Evolutionary conservation across 2,329 filamentous ascomycete species (phyloP).

Genomic region (Metarhizium robertsii): DNA sequence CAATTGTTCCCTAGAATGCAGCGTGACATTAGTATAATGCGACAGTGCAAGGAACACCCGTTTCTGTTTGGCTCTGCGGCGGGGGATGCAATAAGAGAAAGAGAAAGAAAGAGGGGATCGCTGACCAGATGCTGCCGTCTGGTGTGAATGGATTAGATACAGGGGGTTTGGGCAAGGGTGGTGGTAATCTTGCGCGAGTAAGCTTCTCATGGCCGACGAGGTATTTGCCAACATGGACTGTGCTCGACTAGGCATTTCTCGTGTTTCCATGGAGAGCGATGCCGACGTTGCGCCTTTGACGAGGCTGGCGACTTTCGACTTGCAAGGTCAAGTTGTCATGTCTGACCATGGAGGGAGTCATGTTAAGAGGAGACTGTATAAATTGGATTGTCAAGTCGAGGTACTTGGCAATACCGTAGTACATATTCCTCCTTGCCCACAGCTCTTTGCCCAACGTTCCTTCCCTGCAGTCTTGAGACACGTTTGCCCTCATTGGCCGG

Average conservation of each 20-base stretch:
- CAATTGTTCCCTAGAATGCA: background rate
- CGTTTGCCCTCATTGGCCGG: background rate
- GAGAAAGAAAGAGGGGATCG: background rate
- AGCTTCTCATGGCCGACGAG: background rate
- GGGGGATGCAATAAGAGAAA: background rate
- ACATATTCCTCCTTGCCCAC: too few species aligned
- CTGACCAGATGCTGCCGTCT: background rate
- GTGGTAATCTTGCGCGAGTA: background rate
- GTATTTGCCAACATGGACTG: background rate
- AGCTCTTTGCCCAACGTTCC: background rate
- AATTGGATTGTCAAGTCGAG: too few species aligned
- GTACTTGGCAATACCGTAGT: too few species aligned
- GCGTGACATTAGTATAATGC: slow-evolving; percentile 1
- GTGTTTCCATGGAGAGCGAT: too few species aligned
- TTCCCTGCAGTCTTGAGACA: background rate
- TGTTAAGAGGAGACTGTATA: too few species aligned
- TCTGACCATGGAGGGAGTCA: too few species aligned
- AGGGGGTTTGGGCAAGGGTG: background rate
- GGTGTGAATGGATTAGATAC: background rate
- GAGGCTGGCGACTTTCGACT: too few species aligned
- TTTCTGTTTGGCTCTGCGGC: background rate
- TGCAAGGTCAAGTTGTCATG: too few species aligned
- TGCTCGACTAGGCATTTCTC: background rate
- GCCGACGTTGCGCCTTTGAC: too few species aligned
- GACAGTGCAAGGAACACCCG: background rate